These are phyloP conservation scores for Castanopsis chinensis DNA, from an alignment of 306 rosid species.

Conservation along the genomic window DNA sequence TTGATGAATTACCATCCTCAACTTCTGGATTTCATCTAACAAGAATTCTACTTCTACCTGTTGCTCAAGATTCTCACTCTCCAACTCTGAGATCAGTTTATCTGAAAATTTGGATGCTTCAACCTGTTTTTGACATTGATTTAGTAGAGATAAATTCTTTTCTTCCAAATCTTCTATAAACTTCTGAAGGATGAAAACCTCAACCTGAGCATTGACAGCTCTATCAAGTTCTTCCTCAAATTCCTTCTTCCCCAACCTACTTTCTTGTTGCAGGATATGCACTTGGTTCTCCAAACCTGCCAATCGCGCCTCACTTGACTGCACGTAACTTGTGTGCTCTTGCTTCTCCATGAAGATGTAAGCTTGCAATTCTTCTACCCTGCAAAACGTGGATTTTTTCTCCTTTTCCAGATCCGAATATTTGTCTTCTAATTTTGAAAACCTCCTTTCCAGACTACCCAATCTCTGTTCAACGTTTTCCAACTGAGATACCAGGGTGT, in stretches of 20 bases:
- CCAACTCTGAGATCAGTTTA: conserved; percentile 80
- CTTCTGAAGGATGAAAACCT: conserved; percentile 90
- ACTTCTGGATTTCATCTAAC: conserved; percentile 75
- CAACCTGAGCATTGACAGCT: conserved; percentile 88
- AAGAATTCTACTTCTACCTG: conserved; percentile 83
- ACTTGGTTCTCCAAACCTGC: conserved; percentile 60
- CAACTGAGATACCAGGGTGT: conserved; percentile 56
- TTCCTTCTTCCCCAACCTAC: conserved; percentile 62
- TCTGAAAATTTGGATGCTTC: conserved; percentile 79
- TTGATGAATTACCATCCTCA: conserved; percentile 55
- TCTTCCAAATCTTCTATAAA: conserved; percentile 90
- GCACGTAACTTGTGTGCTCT: conserved; percentile 57
- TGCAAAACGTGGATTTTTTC: conserved; percentile 50
- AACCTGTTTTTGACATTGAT: conserved; percentile 70
- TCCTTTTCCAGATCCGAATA: conserved; percentile 70
- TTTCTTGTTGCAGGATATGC: conserved; percentile 60
- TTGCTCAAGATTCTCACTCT: conserved; percentile 88
- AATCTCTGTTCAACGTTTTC: conserved; percentile 69
- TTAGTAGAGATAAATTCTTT: conserved; percentile 54
- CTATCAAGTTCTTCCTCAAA: conserved; percentile 84
- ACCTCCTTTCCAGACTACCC: conserved; percentile 66
- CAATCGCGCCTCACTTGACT: conserved; percentile 59
- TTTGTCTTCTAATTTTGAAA: conserved; percentile 68
- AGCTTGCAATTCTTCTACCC: conserved; percentile 64
- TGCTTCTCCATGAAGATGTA: conserved; percentile 60